Conservation (phyloP, 2,329 filamentous ascomycete genomes). For the Fusarium liriodendri region DNA sequence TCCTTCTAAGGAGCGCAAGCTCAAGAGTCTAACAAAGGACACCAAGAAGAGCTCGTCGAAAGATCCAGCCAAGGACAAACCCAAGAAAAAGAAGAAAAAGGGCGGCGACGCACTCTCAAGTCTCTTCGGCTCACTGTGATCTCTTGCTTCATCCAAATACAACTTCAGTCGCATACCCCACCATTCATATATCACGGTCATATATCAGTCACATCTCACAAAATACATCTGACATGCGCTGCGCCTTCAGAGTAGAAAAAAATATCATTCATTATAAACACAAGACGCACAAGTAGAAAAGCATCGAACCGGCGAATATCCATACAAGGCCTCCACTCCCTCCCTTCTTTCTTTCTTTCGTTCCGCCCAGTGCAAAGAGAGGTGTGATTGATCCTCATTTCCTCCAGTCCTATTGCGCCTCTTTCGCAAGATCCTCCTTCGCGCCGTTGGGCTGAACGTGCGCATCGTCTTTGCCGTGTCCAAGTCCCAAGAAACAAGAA, state of each 20-base stretch:
- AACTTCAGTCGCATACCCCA: background rate
- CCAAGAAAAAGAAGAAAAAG: slow-evolving; percentile 67
- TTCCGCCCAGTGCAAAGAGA: slow-evolving; percentile 42
- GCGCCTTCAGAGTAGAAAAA: slow-evolving; percentile 25
- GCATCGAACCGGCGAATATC: slow-evolving; percentile 35
- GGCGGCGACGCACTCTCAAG: slow-evolving; percentile 77
- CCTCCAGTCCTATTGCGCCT: slow-evolving; percentile 45
- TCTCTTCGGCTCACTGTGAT: slow-evolving; percentile 70
- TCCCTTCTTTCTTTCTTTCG: slow-evolving; percentile 10
- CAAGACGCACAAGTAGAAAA: slow-evolving; percentile 36
- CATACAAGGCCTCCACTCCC: slow-evolving; percentile 32
- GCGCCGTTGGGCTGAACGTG: slow-evolving; percentile 31
- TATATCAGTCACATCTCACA: background rate
- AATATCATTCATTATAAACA: slow-evolving; percentile 44
- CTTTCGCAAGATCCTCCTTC: slow-evolving; percentile 35
- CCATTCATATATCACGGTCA: background rate
- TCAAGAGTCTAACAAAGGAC: slow-evolving; percentile 15
- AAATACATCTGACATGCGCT: background rate
- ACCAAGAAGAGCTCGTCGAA: slow-evolving; percentile 45
- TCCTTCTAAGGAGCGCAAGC: slow-evolving; percentile 3
- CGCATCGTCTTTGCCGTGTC: slow-evolving; percentile 29
- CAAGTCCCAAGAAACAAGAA: slow-evolving; percentile 40
- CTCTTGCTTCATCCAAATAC: background rate
- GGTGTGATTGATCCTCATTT: slow-evolving; percentile 35
- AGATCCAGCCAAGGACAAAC: slow-evolving; percentile 52